Base-by-base conservation (phyloP, 768 basidiomycete species). In the Russula sp. region DNA sequence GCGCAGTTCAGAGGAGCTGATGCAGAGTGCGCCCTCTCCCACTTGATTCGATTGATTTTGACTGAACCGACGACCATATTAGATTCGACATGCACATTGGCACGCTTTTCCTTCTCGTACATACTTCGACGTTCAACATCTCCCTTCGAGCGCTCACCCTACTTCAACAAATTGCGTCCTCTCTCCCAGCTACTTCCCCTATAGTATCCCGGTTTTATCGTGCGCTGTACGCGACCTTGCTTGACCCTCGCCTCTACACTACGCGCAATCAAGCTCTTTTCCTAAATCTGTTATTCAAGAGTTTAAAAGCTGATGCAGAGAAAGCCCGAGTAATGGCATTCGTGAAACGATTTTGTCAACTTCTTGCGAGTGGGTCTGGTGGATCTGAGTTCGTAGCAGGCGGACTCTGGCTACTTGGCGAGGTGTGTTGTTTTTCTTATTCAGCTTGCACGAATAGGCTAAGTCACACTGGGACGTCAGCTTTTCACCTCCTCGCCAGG, bases 231-330 rank as follows among this genome's bases (percentile, higher is more conserved):
- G 84, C 86, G n/a, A 94, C 93, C 2, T 77, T 99, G 5, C 84
- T 88, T 54, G 96, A 99, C 69, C 76, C 79, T 1, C 86, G 96
- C 14, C 81, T 99, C 1, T 80, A 86, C 3, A 79, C 80, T 2
- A 93, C 93, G 13, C 89, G 88, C 2, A 98, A 98, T 71, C 94
- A 98, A 72, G 94, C 94, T 6, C 90, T 98, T 87, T 98, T 96
- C 73, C 82, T 99, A 60, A 98, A 98, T 71, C 75, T 99, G 18
- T 73, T 98, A 20, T 95, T 95, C 83, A 94, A 91, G 69, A 55
- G 61, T 27, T 20, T 62, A 13, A 56, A 62, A 34, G 39, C 48
- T 10, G 54, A 56, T 56, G 7, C 55, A 1, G n/a, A 62, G 20
- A 39, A 50, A 51, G 14, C 39, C 20, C 61, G 61, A 11, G 20